These are phyloP conservation scores for Begonia peltatifolia DNA, from an alignment of 306 rosid genomes.

Conservation along the genomic window DNA sequence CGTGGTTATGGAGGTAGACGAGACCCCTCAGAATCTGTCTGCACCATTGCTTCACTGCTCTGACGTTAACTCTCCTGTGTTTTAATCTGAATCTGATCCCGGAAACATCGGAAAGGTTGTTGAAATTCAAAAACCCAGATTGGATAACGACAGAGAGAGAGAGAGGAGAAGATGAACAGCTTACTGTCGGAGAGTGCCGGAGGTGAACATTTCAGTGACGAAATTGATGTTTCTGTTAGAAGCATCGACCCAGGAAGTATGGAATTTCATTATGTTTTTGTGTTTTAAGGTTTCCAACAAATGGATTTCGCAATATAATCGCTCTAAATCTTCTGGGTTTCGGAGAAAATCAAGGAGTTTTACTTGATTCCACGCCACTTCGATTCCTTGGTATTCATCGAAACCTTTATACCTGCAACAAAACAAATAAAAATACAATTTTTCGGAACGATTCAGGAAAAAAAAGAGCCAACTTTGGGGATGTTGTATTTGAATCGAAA, in stretches of 20 bases:
- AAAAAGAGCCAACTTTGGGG: slow-evolving; percentile 7
- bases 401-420: slow-evolving; percentile 71
- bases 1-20: slow-evolving; percentile 69
- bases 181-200: slow-evolving; percentile 97
- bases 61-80: slow-evolving; percentile 66
- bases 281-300: slow-evolving; percentile 87
- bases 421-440: not conserved
- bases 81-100: slow-evolving; percentile 63
- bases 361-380: slow-evolving; percentile 99
- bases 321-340: slow-evolving; percentile 77
- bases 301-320: slow-evolving; percentile 86
- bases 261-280: slow-evolving; percentile 79
- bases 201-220: slow-evolving; percentile 97
- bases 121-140: slow-evolving; percentile 8
- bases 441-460: not conserved
- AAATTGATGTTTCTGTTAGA: slow-evolving; percentile 74
- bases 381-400: slow-evolving; percentile 93
- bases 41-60: slow-evolving; percentile 98
- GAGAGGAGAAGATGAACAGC: slow-evolving; percentile 4
- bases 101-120: slow-evolving; percentile 6
- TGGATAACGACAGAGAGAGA: not conserved
- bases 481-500: slow-evolving; percentile 9
- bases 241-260: slow-evolving; percentile 85
- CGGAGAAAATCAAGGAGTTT: slow-evolving; percentile 62
- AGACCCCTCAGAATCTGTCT: slow-evolving; percentile 92